Evolutionary conservation across 352 stramenopile species (phyloP).

Genomic region (Pythium brassicae): DNA sequence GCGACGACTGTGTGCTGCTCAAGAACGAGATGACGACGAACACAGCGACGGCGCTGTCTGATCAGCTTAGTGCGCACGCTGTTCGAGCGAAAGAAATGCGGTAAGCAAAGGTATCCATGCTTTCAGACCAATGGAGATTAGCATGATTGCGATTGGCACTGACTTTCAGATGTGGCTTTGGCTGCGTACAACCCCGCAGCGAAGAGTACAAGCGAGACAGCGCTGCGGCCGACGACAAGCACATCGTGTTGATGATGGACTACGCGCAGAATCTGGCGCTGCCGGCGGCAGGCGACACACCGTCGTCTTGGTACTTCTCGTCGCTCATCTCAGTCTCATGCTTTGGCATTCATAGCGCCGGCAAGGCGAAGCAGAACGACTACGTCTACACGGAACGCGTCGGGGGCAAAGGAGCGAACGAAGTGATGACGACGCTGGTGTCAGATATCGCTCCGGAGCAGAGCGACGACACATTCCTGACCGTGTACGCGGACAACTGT

Average conservation of each 20-base stretch:
- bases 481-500: slow-evolving; percentile 17
- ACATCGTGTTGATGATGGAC: slow-evolving; percentile 12
- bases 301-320: slow-evolving; percentile 21
- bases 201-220: slow-evolving; percentile 6
- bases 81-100: slow-evolving; percentile 3
- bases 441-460: background rate
- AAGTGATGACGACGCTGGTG: slow-evolving; percentile 12
- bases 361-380: slow-evolving; percentile 5
- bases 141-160: background rate
- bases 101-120: slow-evolving; percentile 4
- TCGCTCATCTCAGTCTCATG: slow-evolving; percentile 11
- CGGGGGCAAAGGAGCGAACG: slow-evolving; percentile 10
- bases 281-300: slow-evolving; percentile 1
- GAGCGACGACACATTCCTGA: background rate
- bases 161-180: background rate
- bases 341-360: slow-evolving; percentile 16
- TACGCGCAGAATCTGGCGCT: slow-evolving; percentile 17
- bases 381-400: slow-evolving; percentile 15
- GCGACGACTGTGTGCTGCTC: background rate
- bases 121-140: slow-evolving; percentile 2
- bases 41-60: background rate
- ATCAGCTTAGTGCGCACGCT: slow-evolving; percentile 5
- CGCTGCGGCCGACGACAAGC: background rate
- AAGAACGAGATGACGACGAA: background rate
- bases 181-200: background rate